Percentiles rank a stretch among this genome's conserved stretches.
Evolutionary conservation across 148 eudicot species (phyloP).

Genomic region (Bassia scoparia): DNA sequence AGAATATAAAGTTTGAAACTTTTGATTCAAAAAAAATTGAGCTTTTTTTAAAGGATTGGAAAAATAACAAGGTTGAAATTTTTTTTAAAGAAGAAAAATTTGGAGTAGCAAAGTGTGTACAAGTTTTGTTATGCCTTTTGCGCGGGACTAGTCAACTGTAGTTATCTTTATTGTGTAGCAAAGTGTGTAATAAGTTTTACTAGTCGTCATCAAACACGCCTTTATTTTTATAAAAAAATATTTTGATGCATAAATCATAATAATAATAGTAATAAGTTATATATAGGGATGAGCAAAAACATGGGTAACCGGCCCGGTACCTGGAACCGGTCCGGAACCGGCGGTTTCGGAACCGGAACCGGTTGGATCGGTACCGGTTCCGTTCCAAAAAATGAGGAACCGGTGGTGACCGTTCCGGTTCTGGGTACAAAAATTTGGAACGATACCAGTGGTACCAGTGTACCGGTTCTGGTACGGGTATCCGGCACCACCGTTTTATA

Average conservation of each 20-base stretch:
- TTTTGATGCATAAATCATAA: not conserved
- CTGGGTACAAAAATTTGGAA: too few species aligned
- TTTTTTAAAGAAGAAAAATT: not conserved
- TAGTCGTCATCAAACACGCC: slow-evolving; percentile 17
- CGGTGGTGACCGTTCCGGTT: too few species aligned
- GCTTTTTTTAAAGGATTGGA: not conserved
- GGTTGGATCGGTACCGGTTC: too few species aligned
- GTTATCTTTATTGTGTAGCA: slow-evolving; percentile 15
- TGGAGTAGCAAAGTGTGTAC: not conserved
- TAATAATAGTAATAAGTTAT: too few species aligned
- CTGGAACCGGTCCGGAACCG: too few species aligned
- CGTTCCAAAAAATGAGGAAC: too few species aligned
- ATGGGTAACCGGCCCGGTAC: too few species aligned
- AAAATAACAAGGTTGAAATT: not conserved
- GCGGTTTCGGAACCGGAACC: too few species aligned
- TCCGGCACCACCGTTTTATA: too few species aligned
- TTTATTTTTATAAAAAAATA: not conserved
- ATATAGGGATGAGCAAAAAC: too few species aligned
- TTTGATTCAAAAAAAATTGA: slow-evolving; percentile 2
- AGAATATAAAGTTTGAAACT: not conserved
- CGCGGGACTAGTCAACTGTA: slow-evolving; percentile 5
- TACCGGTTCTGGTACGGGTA: too few species aligned
- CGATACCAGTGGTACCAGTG: too few species aligned
- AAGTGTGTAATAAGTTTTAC: slow-evolving; percentile 10
- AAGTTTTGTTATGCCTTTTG: slow-evolving; percentile 1